A percentile compares a stretch with the other conserved stretches of the same genome.
Evolutionary conservation across 345 rosid genomes (phyloP).

Genomic region (Brassica cretica): DNA sequence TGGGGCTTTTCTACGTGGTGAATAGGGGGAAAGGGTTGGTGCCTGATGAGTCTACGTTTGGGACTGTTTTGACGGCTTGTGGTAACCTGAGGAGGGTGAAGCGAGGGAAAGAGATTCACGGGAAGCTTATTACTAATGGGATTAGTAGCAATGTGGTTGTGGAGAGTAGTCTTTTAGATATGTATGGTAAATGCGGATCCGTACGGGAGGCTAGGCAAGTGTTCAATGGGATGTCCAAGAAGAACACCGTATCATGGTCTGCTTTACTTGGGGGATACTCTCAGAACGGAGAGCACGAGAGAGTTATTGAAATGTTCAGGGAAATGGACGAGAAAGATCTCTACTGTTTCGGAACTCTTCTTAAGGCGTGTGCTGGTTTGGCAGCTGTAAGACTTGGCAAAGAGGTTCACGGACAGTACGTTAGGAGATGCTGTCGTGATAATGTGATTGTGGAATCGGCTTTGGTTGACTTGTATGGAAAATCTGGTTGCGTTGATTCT

Average conservation of each 20-base stretch:
- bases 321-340: conserved; percentile 57
- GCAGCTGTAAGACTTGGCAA: conserved; percentile 73
- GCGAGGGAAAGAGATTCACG: conserved; percentile 84
- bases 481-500: conserved; percentile 71
- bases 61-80: conserved; percentile 77
- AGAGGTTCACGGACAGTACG: conserved; percentile 87
- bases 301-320: conserved; percentile 64
- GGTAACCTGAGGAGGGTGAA: conserved; percentile 66
- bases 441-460: conserved; percentile 86
- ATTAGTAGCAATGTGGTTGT: conserved; percentile 59
- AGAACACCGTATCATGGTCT: conserved; percentile 76
- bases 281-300: conserved; percentile 62
- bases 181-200: conserved; percentile 87
- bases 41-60: conserved; percentile 74
- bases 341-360: conserved; percentile 79
- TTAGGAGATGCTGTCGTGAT: conserved; percentile 68
- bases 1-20: conserved; percentile 58
- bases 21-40: conserved; percentile 47
- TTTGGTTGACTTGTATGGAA: conserved; percentile 84
- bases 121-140: conserved; percentile 55
- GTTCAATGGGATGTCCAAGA: conserved; percentile 65
- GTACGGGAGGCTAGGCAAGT: conserved; percentile 55
- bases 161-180: conserved; percentile 85
- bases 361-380: conserved; percentile 85
- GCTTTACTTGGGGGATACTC: conserved; percentile 85